These are phyloP conservation scores for Kwoniella dejecticola DNA, from an alignment of 768 basidiomycete species.

Conservation along the genomic window DNA sequence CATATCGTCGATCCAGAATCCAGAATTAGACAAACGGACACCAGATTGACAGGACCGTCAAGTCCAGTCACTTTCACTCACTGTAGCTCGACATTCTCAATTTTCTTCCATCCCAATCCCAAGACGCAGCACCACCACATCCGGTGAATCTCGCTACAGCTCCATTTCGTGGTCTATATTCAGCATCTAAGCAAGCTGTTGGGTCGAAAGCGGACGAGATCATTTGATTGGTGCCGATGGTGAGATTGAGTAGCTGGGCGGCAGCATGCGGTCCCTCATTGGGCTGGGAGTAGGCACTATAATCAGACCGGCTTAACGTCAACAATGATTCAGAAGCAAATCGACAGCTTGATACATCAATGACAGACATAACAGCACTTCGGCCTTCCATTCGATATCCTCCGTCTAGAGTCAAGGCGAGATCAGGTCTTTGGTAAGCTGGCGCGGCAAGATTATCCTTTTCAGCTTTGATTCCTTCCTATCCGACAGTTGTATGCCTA, in stretches of 20 bases:
- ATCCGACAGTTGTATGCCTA: neutral
- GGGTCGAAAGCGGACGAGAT: neutral
- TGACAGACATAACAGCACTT: conserved; percentile 16
- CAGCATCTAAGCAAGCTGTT: conserved; percentile 2
- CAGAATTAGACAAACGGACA: neutral
- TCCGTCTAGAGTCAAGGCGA: conserved; percentile 16
- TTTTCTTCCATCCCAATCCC: conserved; percentile 2
- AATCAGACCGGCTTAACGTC: too few relatives aligned
- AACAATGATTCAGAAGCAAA: too few relatives aligned
- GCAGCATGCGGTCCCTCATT: neutral
- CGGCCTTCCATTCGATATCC: conserved; percentile 2
- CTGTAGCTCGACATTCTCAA: conserved; percentile 1
- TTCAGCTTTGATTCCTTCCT: neutral
- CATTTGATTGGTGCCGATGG: conserved; percentile 1
- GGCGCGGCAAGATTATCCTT: too few relatives aligned
- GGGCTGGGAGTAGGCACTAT: conserved; percentile 17
- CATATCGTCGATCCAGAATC: too few relatives aligned
- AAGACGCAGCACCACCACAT: neutral
- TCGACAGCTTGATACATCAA: too few relatives aligned
- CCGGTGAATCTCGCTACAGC: neutral
- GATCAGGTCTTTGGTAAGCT: conserved; percentile 12
- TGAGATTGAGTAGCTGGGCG: conserved; percentile 3
- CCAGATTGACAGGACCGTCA: too few relatives aligned
- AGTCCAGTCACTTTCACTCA: too few relatives aligned
- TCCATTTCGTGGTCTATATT: neutral